Base-by-base conservation (phyloP, 163 green algal genomes). In the Chlorella variabilis region DNA sequence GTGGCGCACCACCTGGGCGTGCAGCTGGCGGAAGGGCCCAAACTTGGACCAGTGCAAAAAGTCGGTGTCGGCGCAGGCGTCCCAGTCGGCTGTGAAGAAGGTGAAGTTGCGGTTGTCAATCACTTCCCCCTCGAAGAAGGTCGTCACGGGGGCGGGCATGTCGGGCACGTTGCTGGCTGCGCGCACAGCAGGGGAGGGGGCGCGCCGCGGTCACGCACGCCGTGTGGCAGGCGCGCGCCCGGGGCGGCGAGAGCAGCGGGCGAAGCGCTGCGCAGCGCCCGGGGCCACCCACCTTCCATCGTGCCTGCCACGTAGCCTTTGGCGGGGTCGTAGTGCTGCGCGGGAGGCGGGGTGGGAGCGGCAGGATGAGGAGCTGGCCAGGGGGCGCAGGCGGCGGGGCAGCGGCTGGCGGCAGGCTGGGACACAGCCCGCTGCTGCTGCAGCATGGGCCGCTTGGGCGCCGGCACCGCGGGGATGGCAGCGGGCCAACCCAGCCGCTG, bases 31-130 rank as follows among this genome's bases (percentile, higher is more conserved):
- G 62, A 94, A 96, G 48, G 77, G 80, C 2, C 80, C 62, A 65
- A 97, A 97, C 70, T 86, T 88, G 18, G 27, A 69, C 94, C 94
- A 98, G 83, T 97, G 89, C 29, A 86, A 75, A 45, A 95, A 41
- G 80, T 98, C 94, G 3, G 83, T 93, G 17, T 91, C 80, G 38
- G 70, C 78, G 49, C 56, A 84, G 48, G 89, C 89, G 25, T 88
- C 87, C 91, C 90, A 97, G 75, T 96, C 93, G 48, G 86, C 68
- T 3, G 93, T 96, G 82, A 90, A 92, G 83, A 98, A 98, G 62
- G 78, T 90, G 83, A 94, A 66, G 86, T 97, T 91, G 2, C 88
- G 61, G 81, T 96, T 96, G 88, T 98, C 94, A 17, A 98, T 87
- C 56, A 98, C 93, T 45, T 98, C 93, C 0, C 93, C 94, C 79